Evolutionary conservation across 2,329 filamentous ascomycete genomes (phyloP), one percentile per base, ranked within the genome.

Genomic region (Ceratocystis cacaofunesta): DNA sequence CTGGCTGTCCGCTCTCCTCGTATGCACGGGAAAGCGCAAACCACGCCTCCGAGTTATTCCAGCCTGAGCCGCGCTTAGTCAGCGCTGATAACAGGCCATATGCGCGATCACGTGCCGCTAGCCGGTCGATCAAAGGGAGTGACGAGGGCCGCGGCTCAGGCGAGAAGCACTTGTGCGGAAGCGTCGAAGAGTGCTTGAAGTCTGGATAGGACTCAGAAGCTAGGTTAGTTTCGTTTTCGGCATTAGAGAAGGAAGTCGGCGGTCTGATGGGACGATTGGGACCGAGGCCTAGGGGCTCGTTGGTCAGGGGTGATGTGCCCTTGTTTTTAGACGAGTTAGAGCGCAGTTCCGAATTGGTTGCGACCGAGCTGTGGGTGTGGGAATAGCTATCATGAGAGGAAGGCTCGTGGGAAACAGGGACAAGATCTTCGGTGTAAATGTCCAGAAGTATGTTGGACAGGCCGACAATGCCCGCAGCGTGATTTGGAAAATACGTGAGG

Each of bases 11-110:
- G 66, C 89, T 89, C 72, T 91, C 85, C 75, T 99, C 94, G 72
- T 96, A 89, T 8, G 90, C 91, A 68, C 90, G 81, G 0, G 91
- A 89, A 43, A 99, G 81, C 3, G 88, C 84, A 72, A 90, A 92
- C 94, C 94, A 99, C 4, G 92, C 94, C 73, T 97, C 94, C 0
- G 89, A 86, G 73, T 87, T 84, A 74, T 96, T 92, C 94, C 94
- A 99, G 0, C 90, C 89, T 12, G 79, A 81, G 7, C 92, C 92
- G 7, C 92, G 82, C 73, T 91, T 95, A 1, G 92, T 97, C 64
- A 97, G 78, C 0, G 85, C 84, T 0, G 88, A 88, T 2, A 99
- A 79, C 17, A 99, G 80, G 12, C 86, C 88, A 72, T 91, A 94
- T 0, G 94, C 94, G 62, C 94, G 83, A 72, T 97, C 94, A 22